Evolutionary conservation across 495 filamentous ascomycete genomes (phyloP), one percentile per base, ranked within the genome.

Genomic region (Aspergillus campestris): DNA sequence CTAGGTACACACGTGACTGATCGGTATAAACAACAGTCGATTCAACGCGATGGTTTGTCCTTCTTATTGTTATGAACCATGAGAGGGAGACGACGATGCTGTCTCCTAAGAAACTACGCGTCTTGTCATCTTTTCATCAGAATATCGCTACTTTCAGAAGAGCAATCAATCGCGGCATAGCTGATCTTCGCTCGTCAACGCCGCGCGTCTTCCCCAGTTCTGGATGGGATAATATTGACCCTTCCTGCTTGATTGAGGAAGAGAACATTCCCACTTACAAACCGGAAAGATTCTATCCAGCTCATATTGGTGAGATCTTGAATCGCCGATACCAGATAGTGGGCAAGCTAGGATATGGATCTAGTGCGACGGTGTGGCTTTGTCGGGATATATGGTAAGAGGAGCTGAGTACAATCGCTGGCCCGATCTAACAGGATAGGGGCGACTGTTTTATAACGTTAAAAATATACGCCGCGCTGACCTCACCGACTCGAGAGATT

Each of bases 341-440:
- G 8, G 58, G 54, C 40, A 78, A 77, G 53, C 55, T 75, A 31
- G 69, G 74, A 6, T 73, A 68, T 48, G 74, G 74, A 6, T 55
- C 68, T 8, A 63, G 50, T 35, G 73, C 74, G 11, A 79, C 74
- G 5, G 74, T 72, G 2, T 77, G 73, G 73, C 60, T 78, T 11
- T 65, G 62, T 37, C 64, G 62, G n/a, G 72, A 77, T 52, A 52
- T 77, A 32, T 43, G 49, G 62, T 63, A 61, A 28, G 52, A 8
- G 7, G 12, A 34, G 27, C 27, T 5, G n/a, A 15, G 15, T 49
- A 3, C 32, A n/a, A n/a, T n/a, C n/a, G n/a, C n/a, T n/a, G n/a
- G n/a, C n/a, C 27, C 24, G 38, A 39, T 43, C 33, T 65, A 58
- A 45, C 32, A 34, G n/a, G 8, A 8, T 9, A 66, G 63, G 18